Percentiles rank a stretch among this genome's conserved stretches.
Conservation (phyloP, 192 early-diverging fungal species). For the Dimargaris verticillata region DNA sequence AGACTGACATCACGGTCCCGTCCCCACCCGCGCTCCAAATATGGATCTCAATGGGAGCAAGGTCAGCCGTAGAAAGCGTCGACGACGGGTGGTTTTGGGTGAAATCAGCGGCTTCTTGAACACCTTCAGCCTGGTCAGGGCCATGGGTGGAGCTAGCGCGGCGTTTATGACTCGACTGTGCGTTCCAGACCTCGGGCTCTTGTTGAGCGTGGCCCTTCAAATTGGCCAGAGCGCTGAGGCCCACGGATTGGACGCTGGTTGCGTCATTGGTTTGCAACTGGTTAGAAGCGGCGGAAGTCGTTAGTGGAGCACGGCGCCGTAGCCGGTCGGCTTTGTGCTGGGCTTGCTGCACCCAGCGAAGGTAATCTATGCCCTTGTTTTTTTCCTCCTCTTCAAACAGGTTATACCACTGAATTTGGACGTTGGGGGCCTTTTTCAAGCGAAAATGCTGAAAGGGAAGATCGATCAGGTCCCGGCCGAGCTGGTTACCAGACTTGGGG, state of each 20-base stretch:
- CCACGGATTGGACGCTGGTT: background rate
- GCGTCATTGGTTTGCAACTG: background rate
- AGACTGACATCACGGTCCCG: slow-evolving; percentile 53
- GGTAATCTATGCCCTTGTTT: slow-evolving; percentile 34
- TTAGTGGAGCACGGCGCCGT: background rate
- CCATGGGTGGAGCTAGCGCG: too few species aligned
- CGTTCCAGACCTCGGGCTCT: too few species aligned
- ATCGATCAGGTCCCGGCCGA: slow-evolving; percentile 38
- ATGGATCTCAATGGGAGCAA: slow-evolving; percentile 35
- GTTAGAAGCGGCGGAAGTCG: background rate
- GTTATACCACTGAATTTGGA: slow-evolving; percentile 60
- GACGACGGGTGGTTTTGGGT: background rate
- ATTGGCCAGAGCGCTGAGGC: too few species aligned
- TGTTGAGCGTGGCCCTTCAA: too few species aligned
- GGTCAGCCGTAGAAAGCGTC: background rate
- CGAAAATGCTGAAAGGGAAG: slow-evolving; percentile 51
- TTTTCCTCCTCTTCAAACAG: slow-evolving; percentile 40
- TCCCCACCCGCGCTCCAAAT: slow-evolving; percentile 65
- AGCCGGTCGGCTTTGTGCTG: slow-evolving; percentile 15
- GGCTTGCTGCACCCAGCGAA: slow-evolving; percentile 32
- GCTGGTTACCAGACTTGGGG: slow-evolving; percentile 53
- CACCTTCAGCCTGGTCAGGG: background rate
- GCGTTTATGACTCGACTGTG: too few species aligned
- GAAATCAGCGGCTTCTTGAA: background rate
- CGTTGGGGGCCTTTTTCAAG: slow-evolving; percentile 37